Evolutionary conservation across 441 rosid genomes (phyloP).

Genomic region (Rhodomyrtus psidioides): DNA sequence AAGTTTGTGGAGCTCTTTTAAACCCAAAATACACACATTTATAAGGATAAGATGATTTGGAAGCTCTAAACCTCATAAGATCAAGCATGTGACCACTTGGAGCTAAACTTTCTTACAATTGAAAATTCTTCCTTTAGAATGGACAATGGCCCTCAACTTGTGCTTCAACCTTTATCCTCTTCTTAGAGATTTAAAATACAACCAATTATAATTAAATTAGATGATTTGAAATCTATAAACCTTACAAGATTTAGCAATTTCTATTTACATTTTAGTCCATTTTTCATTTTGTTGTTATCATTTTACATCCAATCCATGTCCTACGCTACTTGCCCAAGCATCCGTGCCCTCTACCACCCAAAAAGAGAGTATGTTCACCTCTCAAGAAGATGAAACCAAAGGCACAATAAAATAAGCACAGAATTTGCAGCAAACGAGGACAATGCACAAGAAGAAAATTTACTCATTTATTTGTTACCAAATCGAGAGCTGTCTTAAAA

Average conservation of each 20-base stretch:
- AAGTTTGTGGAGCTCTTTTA: neutral
- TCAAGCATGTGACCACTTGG: neutral
- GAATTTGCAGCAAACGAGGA: neutral
- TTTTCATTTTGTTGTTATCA: neutral
- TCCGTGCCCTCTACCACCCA: neutral
- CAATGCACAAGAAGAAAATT: neutral
- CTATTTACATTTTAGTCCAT: neutral
- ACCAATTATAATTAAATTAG: neutral
- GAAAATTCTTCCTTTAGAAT: neutral
- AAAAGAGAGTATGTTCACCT: neutral
- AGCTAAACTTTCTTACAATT: neutral
- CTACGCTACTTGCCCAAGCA: neutral
- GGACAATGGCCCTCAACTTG: neutral
- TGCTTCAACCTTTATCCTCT: neutral
- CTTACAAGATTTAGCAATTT: neutral
- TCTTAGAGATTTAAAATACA: neutral
- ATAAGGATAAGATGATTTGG: neutral
- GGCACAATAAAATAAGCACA: neutral
- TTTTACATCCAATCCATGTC: neutral
- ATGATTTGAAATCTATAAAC: neutral
- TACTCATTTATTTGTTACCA: slow-evolving; percentile 23
- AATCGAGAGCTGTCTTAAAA: slow-evolving; percentile 74
- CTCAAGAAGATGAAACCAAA: neutral
- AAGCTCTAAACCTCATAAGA: neutral
- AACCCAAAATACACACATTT: neutral